Conservation (phyloP, 352 stramenopile genomes). For the Peronospora belbahrii region DNA sequence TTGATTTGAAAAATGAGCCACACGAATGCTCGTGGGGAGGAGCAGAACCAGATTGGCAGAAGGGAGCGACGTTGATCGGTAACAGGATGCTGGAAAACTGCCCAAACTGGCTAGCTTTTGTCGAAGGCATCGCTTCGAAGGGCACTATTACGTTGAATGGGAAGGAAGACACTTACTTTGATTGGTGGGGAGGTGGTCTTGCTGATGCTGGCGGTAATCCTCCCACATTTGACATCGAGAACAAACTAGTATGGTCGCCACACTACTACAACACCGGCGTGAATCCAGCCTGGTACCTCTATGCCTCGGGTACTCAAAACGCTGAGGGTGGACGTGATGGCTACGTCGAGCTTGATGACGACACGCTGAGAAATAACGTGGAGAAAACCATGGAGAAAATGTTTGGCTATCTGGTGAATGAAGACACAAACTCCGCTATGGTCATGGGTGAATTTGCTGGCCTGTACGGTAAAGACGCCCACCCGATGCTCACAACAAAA, state of each 20-base stretch:
- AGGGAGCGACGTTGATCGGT: conserved; percentile 49
- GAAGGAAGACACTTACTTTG: conserved; percentile 30
- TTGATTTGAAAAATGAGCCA: conserved; percentile 67
- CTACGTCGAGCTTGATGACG: conserved; percentile 44
- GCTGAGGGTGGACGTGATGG: conserved; percentile 8
- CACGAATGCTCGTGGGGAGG: conserved; percentile 46
- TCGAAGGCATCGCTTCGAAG: conserved; percentile 44
- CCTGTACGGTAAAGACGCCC: conserved; percentile 44
- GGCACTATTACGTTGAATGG: conserved; percentile 31
- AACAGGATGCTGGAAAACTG: conserved; percentile 53
- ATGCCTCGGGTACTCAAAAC: conserved; percentile 28
- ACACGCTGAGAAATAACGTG: conserved; percentile 35
- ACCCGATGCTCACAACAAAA: conserved; percentile 49
- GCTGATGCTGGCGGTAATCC: conserved; percentile 31
- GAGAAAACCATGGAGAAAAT: conserved; percentile 51
- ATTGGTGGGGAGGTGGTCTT: conserved; percentile 62
- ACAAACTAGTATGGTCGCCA: conserved; percentile 61
- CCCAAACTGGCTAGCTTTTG: conserved; percentile 56
- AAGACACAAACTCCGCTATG: conserved; percentile 33
- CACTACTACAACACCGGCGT: conserved; percentile 73
- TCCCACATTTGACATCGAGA: conserved; percentile 28
- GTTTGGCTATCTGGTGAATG: conserved; percentile 50
- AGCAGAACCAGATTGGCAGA: conserved; percentile 33
- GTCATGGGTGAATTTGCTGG: conserved; percentile 59
- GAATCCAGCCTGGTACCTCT: conserved; percentile 51